A percentile compares a stretch with the other conserved stretches of the same genome.
These are phyloP conservation scores for Boletus coccyginus DNA, from an alignment of 768 basidiomycete genomes.

Conservation along the genomic window DNA sequence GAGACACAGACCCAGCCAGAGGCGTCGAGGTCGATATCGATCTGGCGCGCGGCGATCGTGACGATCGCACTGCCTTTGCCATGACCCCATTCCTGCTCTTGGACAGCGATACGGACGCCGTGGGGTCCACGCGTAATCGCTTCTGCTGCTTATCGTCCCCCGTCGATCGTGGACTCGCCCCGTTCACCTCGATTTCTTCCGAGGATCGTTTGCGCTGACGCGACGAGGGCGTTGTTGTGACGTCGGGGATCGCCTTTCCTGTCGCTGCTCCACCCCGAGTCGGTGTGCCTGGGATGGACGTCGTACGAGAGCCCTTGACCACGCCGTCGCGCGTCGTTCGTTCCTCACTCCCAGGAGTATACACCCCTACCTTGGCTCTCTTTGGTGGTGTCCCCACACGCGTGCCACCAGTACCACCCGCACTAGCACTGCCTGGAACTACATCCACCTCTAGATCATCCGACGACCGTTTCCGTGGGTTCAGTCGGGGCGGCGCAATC, in stretches of 20 bases:
- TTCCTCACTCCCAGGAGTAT: slow-evolving; percentile 6
- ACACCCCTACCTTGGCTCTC: slow-evolving; percentile 30
- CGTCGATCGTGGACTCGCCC: slow-evolving; percentile 6
- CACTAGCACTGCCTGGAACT: background rate
- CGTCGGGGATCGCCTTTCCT: slow-evolving; percentile 1
- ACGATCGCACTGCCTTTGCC: background rate
- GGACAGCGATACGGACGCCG: background rate
- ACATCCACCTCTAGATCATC: slow-evolving; percentile 35
- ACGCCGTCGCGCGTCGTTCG: background rate
- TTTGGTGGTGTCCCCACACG: slow-evolving; percentile 41
- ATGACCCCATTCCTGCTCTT: background rate
- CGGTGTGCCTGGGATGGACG: background rate
- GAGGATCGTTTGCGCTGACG: slow-evolving; percentile 48
- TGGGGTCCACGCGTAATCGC: slow-evolving; percentile 28
- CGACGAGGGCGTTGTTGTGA: slow-evolving; percentile 5
- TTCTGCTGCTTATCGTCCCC: slow-evolving; percentile 26
- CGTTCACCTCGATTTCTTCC: slow-evolving; percentile 41
- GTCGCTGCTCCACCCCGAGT: background rate
- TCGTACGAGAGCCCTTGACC: background rate
- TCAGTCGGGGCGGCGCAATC: slow-evolving; percentile 9
- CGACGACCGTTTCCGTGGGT: slow-evolving; percentile 37
- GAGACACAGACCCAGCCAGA: slow-evolving; percentile 13
- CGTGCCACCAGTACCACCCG: background rate
- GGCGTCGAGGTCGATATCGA: slow-evolving; percentile 8
- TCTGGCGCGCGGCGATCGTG: slow-evolving; percentile 9